Base-by-base conservation (phyloP, 768 basidiomycete genomes). In the Rhodotorula diobovata region DNA sequence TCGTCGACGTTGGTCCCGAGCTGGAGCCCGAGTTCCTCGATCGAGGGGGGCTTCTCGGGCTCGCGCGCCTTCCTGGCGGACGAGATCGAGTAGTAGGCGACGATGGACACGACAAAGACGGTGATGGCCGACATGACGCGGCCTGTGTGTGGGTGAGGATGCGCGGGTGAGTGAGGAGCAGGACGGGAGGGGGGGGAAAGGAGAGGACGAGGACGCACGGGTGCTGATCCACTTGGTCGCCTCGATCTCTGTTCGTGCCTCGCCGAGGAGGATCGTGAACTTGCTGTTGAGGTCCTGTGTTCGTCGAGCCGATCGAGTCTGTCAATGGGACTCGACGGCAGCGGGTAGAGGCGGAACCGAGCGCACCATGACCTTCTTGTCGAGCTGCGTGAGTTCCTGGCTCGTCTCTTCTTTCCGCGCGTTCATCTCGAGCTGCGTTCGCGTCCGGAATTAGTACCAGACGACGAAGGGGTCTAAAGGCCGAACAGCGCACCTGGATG, bases 391-490 rank as follows among this genome's bases (percentile, higher is more conserved):
- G 69, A 90, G 78, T 62, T 97, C 93, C 2, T 87, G 84, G 78
- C 88, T 89, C 23, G 88, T 86, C 79, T 98, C 96, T 74, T 89
- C 91, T 83, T 93, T 97, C 67, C 95, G 85, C 72, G 88, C 93
- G 77, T 95, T 92, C 70, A 97, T 84, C 66, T 99, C 96, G 88
- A 98, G 93, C 80, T 97, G 93, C 61, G 94, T 25, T n/a, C n/a
- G n/a, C 54, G 5, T 28, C 48, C 23, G 25, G 25, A 1, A 28
- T 12, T 28, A 28, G 11, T 10, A 12, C 14, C 23, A 12, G n/a
- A n/a, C n/a, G n/a, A n/a, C n/a, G n/a, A n/a, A n/a, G n/a, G n/a
- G n/a, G n/a, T n/a, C n/a, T n/a, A n/a, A 25, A 28, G 48, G 23
- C 9, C 9, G 12, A 25, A n/a, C n/a, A 21, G 58, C 57, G 25